phyloP scores from a whole-genome alignment of 2,329 filamentous ascomycete genomes.

The Paracoccidioides brasiliensis region DNA sequence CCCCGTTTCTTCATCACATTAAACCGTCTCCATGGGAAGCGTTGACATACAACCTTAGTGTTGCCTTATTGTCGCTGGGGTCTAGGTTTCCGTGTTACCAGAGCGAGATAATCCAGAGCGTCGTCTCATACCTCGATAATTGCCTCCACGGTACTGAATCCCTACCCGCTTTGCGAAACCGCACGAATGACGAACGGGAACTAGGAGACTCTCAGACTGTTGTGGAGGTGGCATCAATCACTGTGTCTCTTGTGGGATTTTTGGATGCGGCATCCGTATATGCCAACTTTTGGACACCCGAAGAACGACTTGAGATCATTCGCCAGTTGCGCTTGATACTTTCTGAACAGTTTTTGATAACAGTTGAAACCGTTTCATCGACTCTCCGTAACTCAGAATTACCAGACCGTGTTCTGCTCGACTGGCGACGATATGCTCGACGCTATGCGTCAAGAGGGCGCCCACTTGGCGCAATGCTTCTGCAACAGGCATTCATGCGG shows the following conservation, averaged over 20 bases:
- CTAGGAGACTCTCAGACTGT: slow-evolving; percentile 41
- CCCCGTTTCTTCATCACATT: slow-evolving; percentile 69
- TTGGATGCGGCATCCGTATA: slow-evolving; percentile 68
- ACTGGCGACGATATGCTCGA: slow-evolving; percentile 78
- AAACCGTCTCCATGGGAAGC: slow-evolving; percentile 82
- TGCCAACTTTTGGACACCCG: slow-evolving; percentile 65
- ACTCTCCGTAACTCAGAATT: slow-evolving; percentile 70
- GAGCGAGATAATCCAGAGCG: slow-evolving; percentile 49
- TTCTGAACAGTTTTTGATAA: slow-evolving; percentile 71
- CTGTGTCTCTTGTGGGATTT: slow-evolving; percentile 81
- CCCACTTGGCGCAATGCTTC: slow-evolving; percentile 78
- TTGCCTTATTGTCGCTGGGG: slow-evolving; percentile 69
- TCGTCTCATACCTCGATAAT: slow-evolving; percentile 59
- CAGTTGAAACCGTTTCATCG: slow-evolving; percentile 79
- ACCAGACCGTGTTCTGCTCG: slow-evolving; percentile 52
- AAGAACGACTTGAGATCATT: slow-evolving; percentile 61
- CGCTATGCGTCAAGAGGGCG: slow-evolving; percentile 69
- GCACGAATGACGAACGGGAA: slow-evolving; percentile 40
- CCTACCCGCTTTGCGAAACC: slow-evolving; percentile 42
- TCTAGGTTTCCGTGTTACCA: slow-evolving; percentile 57
- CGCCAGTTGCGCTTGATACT: slow-evolving; percentile 59
- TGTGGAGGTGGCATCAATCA: slow-evolving; percentile 58
- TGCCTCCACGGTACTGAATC: slow-evolving; percentile 51
- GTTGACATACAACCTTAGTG: slow-evolving; percentile 64
- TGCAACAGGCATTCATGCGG: slow-evolving; percentile 80